phyloP scores from a whole-genome alignment of 257 asterid genomes.

The Fraxinus cuspidata region DNA sequence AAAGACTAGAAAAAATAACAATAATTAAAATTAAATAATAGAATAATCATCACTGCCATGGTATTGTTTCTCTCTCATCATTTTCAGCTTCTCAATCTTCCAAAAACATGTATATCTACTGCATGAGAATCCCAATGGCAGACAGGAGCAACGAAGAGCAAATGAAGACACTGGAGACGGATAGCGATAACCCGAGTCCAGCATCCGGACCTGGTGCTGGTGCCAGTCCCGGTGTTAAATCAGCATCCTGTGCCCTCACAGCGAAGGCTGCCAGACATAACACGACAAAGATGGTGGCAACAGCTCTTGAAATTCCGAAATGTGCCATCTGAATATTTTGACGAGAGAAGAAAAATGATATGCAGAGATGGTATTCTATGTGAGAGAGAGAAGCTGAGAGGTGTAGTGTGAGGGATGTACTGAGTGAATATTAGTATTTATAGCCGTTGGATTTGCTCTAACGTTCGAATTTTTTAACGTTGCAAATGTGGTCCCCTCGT shows the following conservation, averaged over 20 bases:
- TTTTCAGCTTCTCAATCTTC: constrained; percentile 6
- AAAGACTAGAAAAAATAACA: not conserved
- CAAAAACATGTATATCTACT: constrained; percentile 14
- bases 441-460: constrained; percentile 3
- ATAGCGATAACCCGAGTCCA: constrained; percentile 31
- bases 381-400: not conserved
- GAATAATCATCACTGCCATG: not conserved
- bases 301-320: constrained; percentile 15
- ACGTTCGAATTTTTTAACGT: constrained; percentile 25
- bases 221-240: constrained; percentile 32
- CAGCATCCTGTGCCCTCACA: constrained; percentile 16
- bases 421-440: not conserved
- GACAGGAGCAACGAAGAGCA: constrained; percentile 32
- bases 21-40: not conserved
- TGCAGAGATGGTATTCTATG: constrained; percentile 1
- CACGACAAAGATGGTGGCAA: constrained; percentile 6
- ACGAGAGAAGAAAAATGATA: not conserved
- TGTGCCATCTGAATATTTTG: not conserved
- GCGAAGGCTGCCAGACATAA: constrained; percentile 24
- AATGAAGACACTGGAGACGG: constrained; percentile 21
- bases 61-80: not conserved
- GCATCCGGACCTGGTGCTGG: constrained; percentile 30
- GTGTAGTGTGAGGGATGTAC: not conserved
- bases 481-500: constrained; percentile 28
- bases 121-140: constrained; percentile 28